Evolutionary conservation across 2,329 filamentous ascomycete genomes (phyloP).

Genomic region (Claviceps sp.): DNA sequence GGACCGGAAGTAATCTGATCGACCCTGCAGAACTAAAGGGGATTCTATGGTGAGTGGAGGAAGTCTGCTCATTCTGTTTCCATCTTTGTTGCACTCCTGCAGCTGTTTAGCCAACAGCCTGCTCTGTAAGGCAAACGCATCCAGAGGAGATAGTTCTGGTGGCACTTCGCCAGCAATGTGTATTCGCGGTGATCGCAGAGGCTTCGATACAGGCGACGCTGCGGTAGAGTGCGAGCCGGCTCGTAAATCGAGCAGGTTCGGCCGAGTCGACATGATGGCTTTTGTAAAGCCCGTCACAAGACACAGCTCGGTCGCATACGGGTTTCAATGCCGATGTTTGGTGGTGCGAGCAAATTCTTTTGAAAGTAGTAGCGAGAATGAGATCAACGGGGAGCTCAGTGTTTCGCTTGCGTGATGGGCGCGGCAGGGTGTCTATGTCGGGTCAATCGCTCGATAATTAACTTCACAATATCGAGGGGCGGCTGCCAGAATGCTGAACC

Average conservation of each 20-base stretch:
- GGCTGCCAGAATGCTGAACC: slow-evolving; percentile 3
- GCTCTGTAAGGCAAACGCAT: slow-evolving; percentile 89
- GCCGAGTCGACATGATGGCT: slow-evolving; percentile 38
- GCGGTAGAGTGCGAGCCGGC: slow-evolving; percentile 41
- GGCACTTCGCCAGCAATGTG: slow-evolving; percentile 71
- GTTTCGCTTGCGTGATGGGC: background rate
- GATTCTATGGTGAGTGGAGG: slow-evolving; percentile 73
- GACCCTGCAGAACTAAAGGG: slow-evolving; percentile 59
- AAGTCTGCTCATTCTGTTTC: slow-evolving; percentile 70
- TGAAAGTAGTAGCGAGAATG: too few relatives aligned
- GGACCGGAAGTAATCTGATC: slow-evolving; percentile 71
- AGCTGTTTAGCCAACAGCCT: slow-evolving; percentile 77
- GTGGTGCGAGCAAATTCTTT: too few relatives aligned
- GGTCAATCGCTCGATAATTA: slow-evolving; percentile 9
- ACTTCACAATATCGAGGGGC: slow-evolving; percentile 8
- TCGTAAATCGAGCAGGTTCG: slow-evolving; percentile 46
- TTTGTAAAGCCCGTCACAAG: slow-evolving; percentile 4
- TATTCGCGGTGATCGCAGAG: slow-evolving; percentile 59
- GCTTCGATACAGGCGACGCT: slow-evolving; percentile 31
- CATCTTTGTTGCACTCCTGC: slow-evolving; percentile 61
- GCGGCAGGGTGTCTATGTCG: slow-evolving; percentile 8
- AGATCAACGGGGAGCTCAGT: too few relatives aligned
- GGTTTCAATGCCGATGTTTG: background rate
- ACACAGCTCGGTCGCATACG: slow-evolving; percentile 6
- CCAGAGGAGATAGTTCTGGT: slow-evolving; percentile 82